phyloP scores from a whole-genome alignment of 2,329 filamentous ascomycete species.

The Colletotrichum cordylinicola region DNA sequence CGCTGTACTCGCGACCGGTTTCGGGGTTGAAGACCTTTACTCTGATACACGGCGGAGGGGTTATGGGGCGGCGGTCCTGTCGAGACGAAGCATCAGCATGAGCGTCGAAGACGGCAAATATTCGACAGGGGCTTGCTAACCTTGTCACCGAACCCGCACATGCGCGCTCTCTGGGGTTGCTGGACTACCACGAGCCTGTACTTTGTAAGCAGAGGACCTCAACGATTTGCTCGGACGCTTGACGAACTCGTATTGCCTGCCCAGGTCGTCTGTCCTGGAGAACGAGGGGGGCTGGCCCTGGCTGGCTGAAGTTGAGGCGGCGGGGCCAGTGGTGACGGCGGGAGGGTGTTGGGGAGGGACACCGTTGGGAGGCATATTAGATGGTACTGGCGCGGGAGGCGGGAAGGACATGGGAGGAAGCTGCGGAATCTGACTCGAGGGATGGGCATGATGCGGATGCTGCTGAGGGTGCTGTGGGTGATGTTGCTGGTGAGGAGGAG shows the following conservation, averaged over 20 bases:
- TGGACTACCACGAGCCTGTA: conserved; percentile 79
- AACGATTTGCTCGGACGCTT: background rate
- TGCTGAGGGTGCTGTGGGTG: background rate
- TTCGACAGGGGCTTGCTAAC: conserved; percentile 45
- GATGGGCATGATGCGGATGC: conserved; percentile 4
- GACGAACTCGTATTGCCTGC: conserved; percentile 14
- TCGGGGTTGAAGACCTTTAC: conserved; percentile 77
- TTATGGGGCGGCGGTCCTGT: conserved; percentile 93
- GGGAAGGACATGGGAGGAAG: conserved; percentile 21
- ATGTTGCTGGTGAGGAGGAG: background rate
- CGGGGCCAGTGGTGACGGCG: background rate
- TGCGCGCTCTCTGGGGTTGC: conserved; percentile 89
- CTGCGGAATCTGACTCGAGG: conserved; percentile 10
- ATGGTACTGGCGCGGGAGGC: conserved; percentile 10
- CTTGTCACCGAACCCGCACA: conserved; percentile 99
- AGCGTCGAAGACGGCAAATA: conserved; percentile 24
- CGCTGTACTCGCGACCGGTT: conserved; percentile 82
- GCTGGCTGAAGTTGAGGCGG: background rate
- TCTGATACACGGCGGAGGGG: conserved; percentile 89
- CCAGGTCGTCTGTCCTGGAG: conserved; percentile 4
- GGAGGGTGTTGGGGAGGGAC: conserved; percentile 9
- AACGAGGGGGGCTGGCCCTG: background rate
- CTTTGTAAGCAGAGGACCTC: background rate
- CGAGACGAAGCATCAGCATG: conserved; percentile 6
- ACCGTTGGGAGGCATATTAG: conserved; percentile 16